These are phyloP conservation scores for Cardamine occulta DNA, from an alignment of 345 rosid species.

Conservation along the genomic window DNA sequence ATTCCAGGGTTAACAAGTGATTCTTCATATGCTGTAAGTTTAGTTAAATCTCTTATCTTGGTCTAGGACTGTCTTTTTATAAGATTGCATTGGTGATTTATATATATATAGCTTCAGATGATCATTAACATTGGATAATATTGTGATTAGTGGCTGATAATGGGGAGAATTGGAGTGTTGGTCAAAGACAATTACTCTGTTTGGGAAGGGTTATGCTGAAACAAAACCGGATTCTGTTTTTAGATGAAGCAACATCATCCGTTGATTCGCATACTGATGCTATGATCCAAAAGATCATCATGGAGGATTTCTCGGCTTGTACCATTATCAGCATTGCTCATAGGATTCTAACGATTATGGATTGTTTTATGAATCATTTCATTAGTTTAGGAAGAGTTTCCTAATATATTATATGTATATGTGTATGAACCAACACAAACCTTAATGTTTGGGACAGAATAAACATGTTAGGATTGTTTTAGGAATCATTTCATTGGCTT, in stretches of 20 bases:
- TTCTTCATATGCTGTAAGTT: slow-evolving; percentile 68
- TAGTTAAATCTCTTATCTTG: neutral
- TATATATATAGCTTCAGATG: neutral
- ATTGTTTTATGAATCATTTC: too few species aligned
- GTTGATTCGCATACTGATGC: slow-evolving; percentile 95
- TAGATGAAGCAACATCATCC: slow-evolving; percentile 96
- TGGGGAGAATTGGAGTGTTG: slow-evolving; percentile 98
- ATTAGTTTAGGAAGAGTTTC: too few species aligned
- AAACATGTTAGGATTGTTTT: too few species aligned
- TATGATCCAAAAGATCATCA: slow-evolving; percentile 81
- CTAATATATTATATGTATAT: too few species aligned
- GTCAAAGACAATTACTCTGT: slow-evolving; percentile 94
- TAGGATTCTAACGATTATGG: too few species aligned
- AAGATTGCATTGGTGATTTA: slow-evolving; percentile 7
- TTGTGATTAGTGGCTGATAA: slow-evolving; percentile 67
- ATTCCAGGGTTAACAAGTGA: slow-evolving; percentile 81
- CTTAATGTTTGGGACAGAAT: too few species aligned
- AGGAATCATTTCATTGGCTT: too few species aligned
- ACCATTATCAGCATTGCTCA: slow-evolving; percentile 95
- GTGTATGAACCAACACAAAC: too few species aligned
- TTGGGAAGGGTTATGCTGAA: slow-evolving; percentile 88
- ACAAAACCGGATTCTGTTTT: slow-evolving; percentile 68
- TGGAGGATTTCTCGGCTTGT: slow-evolving; percentile 78
- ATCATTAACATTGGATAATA: neutral
- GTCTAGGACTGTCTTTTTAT: neutral